These are phyloP conservation scores for Silybum marianum DNA, from an alignment of 129 eudicot species.

Conservation along the genomic window DNA sequence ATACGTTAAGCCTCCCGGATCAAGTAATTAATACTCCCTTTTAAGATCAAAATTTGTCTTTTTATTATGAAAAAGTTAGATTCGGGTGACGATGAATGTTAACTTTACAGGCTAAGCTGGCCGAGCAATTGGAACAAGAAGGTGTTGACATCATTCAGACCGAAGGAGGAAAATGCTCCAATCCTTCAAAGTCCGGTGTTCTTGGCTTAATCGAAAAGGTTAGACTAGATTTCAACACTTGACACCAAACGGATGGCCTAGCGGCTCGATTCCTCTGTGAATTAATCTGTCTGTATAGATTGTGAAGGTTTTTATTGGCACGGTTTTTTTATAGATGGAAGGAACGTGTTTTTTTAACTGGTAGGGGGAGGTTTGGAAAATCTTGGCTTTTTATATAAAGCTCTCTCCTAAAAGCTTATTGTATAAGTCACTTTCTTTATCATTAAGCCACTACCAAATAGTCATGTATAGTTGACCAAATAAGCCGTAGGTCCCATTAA, in stretches of 20 bases:
- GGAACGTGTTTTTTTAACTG: too few relatives aligned
- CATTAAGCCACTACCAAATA: background rate
- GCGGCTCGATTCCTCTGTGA: too few relatives aligned
- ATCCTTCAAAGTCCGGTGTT: slow-evolving; percentile 81
- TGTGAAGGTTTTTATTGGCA: too few relatives aligned
- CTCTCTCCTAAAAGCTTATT: too few relatives aligned
- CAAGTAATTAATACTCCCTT: slow-evolving; percentile 54
- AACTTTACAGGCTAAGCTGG: slow-evolving; percentile 63
- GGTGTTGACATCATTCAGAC: slow-evolving; percentile 94
- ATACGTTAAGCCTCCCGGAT: slow-evolving; percentile 88
- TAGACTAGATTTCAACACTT: background rate
- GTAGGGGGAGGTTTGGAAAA: too few relatives aligned
- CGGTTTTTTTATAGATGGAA: too few relatives aligned
- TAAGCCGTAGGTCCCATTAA: background rate
- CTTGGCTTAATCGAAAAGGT: slow-evolving; percentile 97
- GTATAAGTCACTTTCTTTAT: background rate
- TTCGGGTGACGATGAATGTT: background rate
- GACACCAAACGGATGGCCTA: background rate
- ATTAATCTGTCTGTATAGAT: too few relatives aligned
- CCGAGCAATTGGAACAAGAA: slow-evolving; percentile 82
- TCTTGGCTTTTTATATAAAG: too few relatives aligned
- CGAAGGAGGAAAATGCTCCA: slow-evolving; percentile 94
- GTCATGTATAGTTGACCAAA: background rate
- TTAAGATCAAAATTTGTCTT: background rate
- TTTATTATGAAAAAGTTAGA: background rate